Evolutionary conservation across 2,329 filamentous ascomycete species (phyloP).

Genomic region (Tetracladium maxilliforme): DNA sequence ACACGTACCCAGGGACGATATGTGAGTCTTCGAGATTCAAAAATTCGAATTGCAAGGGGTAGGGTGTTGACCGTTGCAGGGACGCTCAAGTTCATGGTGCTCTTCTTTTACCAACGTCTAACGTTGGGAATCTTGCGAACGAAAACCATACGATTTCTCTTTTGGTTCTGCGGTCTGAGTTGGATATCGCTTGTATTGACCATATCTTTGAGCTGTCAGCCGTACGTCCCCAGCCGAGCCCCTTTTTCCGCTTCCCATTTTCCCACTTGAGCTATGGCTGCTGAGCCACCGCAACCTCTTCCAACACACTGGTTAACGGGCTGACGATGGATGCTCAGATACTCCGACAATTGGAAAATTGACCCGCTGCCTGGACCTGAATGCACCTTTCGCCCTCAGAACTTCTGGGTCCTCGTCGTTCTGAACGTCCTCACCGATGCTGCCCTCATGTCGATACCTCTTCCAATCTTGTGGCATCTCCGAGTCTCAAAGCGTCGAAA

Average conservation of each 20-base stretch:
- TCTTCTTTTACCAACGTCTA: too few species aligned
- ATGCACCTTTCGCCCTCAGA: constrained; percentile 6
- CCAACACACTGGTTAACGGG: constrained; percentile 5
- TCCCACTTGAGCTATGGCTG: too few species aligned
- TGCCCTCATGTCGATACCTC: constrained; percentile 3
- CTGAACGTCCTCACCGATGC: constrained; percentile 5
- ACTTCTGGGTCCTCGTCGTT: constrained; percentile 6
- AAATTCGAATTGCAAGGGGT: too few species aligned
- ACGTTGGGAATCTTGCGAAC: too few species aligned
- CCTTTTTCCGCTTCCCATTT: constrained; percentile 5
- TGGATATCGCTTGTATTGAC: constrained; percentile 3
- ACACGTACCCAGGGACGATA: too few species aligned
- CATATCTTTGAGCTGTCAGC: constrained; percentile 5
- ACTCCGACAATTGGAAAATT: constrained; percentile 2
- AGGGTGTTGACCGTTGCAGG: too few species aligned
- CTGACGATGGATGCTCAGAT: constrained; percentile 1
- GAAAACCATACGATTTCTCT: too few species aligned
- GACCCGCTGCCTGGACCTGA: constrained; percentile 5
- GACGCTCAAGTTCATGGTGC: too few species aligned
- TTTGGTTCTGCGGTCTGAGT: too few species aligned
- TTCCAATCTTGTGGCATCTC: constrained; percentile 5
- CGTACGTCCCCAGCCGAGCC: constrained; percentile 2
- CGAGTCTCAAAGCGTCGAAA: constrained; percentile 4
- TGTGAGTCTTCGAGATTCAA: too few species aligned
- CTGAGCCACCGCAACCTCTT: too few species aligned